Evolutionary conservation across 768 basidiomycete species (phyloP).

Genomic region (Pholiota conissans): DNA sequence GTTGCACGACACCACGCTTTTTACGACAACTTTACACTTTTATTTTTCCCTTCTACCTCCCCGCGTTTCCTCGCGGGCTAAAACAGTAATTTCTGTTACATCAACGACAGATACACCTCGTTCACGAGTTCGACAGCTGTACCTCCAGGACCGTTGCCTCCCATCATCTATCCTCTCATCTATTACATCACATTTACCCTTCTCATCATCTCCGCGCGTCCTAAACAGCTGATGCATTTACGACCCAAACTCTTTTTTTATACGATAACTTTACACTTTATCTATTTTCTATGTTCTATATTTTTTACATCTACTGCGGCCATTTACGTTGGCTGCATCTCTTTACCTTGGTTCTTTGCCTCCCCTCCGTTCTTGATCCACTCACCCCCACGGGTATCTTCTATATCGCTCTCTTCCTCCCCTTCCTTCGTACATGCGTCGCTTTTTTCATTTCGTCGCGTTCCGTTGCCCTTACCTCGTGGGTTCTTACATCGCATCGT

Average conservation of each 20-base stretch:
- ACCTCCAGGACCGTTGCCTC: constrained; percentile 7
- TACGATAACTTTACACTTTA: constrained; percentile 26
- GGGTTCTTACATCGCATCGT: not conserved
- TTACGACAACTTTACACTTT: constrained; percentile 16
- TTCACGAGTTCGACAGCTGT: constrained; percentile 22
- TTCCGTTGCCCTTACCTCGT: too few relatives aligned
- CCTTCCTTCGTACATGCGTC: not conserved
- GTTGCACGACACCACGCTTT: constrained; percentile 36
- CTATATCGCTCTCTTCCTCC: too few relatives aligned
- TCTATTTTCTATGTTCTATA: constrained; percentile 29
- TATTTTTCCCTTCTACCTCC: constrained; percentile 7
- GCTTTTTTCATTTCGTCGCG: not conserved
- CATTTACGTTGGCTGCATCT: constrained; percentile 11
- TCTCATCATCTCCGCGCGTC: constrained; percentile 13
- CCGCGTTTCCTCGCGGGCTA: constrained; percentile 6
- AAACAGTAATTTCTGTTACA: constrained; percentile 10
- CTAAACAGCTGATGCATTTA: constrained; percentile 26
- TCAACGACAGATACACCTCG: not conserved
- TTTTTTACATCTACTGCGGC: constrained; percentile 4
- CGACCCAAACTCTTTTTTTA: constrained; percentile 21
- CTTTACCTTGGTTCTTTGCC: constrained; percentile 8
- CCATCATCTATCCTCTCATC: not conserved
- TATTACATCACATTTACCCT: not conserved
- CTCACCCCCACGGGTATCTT: not conserved
- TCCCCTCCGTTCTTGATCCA: constrained; percentile 17